phyloP scores from a whole-genome alignment of 352 stramenopile genomes.

The Phytophthora colocasiae region DNA sequence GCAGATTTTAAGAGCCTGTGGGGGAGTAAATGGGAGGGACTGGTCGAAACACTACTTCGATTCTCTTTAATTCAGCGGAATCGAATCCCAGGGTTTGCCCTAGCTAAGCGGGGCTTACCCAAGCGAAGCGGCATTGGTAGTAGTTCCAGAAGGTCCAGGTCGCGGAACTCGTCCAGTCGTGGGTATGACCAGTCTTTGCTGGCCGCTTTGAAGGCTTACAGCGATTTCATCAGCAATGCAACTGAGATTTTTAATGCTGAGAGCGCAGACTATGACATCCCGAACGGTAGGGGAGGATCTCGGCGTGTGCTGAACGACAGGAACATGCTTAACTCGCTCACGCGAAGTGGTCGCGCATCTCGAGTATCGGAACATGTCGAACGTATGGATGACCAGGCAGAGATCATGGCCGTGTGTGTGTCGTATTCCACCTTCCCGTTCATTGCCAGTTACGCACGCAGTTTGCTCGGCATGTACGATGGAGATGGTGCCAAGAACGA shows the following conservation, averaged over 20 bases:
- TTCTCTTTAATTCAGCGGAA: slow-evolving; percentile 84
- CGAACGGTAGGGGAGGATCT: slow-evolving; percentile 20
- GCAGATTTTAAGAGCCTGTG: slow-evolving; percentile 83
- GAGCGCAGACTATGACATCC: slow-evolving; percentile 36
- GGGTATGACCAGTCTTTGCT: slow-evolving; percentile 72
- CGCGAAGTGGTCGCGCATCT: slow-evolving; percentile 61
- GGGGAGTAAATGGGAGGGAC: slow-evolving; percentile 65
- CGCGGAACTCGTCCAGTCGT: slow-evolving; percentile 44
- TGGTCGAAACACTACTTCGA: slow-evolving; percentile 72
- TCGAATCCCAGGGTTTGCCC: slow-evolving; percentile 68
- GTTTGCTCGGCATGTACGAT: slow-evolving; percentile 75
- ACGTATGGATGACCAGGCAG: slow-evolving; percentile 71
- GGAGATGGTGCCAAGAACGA: slow-evolving; percentile 71
- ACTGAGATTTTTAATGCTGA: slow-evolving; percentile 33
- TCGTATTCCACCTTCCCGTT: slow-evolving; percentile 88
- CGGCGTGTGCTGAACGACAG: slow-evolving; percentile 33
- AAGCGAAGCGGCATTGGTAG: slow-evolving; percentile 44
- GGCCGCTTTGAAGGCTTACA: slow-evolving; percentile 70
- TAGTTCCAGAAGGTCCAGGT: slow-evolving; percentile 27
- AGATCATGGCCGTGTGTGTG: slow-evolving; percentile 77
- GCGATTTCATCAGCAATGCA: slow-evolving; percentile 69
- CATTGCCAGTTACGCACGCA: slow-evolving; percentile 85
- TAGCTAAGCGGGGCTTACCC: slow-evolving; percentile 62
- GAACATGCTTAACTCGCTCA: slow-evolving; percentile 76
- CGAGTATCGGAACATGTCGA: slow-evolving; percentile 71